phyloP scores from a whole-genome alignment of 73 alveolate species.

The Tetrahymena borealis region DNA sequence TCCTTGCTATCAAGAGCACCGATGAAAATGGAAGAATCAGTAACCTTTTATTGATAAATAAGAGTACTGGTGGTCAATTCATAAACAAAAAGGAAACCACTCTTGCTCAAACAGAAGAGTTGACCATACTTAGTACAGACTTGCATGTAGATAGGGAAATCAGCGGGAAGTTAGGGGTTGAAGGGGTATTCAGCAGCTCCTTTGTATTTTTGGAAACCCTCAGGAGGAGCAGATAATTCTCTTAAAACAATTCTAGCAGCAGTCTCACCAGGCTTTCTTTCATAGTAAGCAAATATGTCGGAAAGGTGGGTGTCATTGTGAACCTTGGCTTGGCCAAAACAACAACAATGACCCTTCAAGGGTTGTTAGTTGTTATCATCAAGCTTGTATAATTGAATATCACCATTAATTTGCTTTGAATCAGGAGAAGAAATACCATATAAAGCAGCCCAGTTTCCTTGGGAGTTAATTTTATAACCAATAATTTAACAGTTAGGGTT shows the following conservation, averaged over 20 bases:
- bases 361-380: slow-evolving; percentile 63
- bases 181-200: slow-evolving; percentile 74
- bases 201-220: slow-evolving; percentile 76
- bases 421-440: slow-evolving; percentile 71
- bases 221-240: slow-evolving; percentile 86
- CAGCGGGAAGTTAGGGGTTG: slow-evolving; percentile 80
- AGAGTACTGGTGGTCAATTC: slow-evolving; percentile 80
- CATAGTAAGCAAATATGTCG: slow-evolving; percentile 81
- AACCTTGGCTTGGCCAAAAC: slow-evolving; percentile 68
- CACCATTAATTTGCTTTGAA: slow-evolving; percentile 62
- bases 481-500: slow-evolving; percentile 44
- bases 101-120: slow-evolving; percentile 83
- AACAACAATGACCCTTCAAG: slow-evolving; percentile 76
- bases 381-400: slow-evolving; percentile 68
- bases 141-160: slow-evolving; percentile 96
- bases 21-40: slow-evolving; percentile 80
- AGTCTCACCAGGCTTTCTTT: slow-evolving; percentile 84
- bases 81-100: slow-evolving; percentile 79
- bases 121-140: slow-evolving; percentile 82
- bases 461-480: slow-evolving; percentile 54
- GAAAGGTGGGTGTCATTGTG: slow-evolving; percentile 53
- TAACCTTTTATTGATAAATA: slow-evolving; percentile 85
- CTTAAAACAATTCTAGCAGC: slow-evolving; percentile 75
- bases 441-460: slow-evolving; percentile 72
- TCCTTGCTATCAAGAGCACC: slow-evolving; percentile 66